phyloP scores from a whole-genome alignment of 768 basidiomycete genomes.

The Suillus bovinus region DNA sequence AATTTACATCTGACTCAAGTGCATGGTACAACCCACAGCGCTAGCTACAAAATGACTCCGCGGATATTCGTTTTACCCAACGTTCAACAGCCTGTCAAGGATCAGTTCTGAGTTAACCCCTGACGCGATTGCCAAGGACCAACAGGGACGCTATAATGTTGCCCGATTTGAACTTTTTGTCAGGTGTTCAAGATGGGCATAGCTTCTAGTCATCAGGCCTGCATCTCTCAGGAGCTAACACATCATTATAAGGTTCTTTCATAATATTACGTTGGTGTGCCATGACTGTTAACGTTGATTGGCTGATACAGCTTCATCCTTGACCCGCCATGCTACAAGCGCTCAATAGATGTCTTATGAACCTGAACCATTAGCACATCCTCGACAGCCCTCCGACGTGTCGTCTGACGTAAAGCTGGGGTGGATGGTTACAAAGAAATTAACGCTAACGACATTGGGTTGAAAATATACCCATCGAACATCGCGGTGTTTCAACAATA shows the following conservation, averaged over 20 bases:
- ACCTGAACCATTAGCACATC: conserved; percentile 4
- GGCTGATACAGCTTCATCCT: conserved; percentile 5
- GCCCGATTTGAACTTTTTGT: background rate
- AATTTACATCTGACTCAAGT: background rate
- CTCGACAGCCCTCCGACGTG: background rate
- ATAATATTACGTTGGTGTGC: background rate
- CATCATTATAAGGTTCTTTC: background rate
- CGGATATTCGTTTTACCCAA: background rate
- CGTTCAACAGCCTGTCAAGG: background rate
- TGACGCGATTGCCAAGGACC: background rate
- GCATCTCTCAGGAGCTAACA: background rate
- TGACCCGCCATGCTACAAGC: background rate
- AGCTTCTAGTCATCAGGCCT: background rate
- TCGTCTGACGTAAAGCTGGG: conserved; percentile 7
- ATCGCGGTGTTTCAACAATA: background rate
- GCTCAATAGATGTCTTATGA: background rate
- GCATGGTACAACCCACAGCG: background rate
- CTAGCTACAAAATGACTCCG: background rate
- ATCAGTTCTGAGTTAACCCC: background rate
- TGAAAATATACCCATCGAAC: background rate
- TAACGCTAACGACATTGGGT: background rate
- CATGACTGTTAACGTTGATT: background rate
- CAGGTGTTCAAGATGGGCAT: no score
- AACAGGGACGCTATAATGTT: background rate
- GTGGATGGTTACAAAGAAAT: background rate